These are phyloP conservation scores for Curvularia verruculosa DNA, from an alignment of 2,329 filamentous ascomycete genomes.

Conservation along the genomic window DNA sequence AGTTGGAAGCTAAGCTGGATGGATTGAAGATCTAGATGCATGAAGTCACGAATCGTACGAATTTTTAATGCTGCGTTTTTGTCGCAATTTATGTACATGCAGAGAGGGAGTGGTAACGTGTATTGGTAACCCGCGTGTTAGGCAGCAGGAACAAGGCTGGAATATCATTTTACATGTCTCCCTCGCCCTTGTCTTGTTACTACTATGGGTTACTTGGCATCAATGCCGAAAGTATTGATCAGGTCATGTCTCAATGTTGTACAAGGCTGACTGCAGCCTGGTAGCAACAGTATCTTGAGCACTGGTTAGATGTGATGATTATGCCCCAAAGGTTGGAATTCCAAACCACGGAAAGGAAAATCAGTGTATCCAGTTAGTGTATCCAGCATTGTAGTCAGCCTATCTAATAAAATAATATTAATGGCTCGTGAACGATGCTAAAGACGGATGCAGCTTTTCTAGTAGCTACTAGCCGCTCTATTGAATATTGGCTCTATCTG, in stretches of 20 bases:
- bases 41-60: background rate
- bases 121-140: background rate
- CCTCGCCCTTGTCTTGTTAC: background rate
- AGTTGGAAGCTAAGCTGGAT: conserved; percentile 31
- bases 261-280: conserved; percentile 1
- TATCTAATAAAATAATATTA: no score
- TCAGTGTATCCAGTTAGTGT: no score
- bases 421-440: no score
- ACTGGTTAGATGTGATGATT: no score
- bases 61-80: background rate
- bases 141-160: background rate
- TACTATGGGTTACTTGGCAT: background rate
- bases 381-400: no score
- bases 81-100: background rate
- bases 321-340: no score
- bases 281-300: no score
- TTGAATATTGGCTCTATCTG: no score
- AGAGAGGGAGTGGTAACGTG: background rate
- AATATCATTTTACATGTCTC: background rate
- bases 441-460: no score
- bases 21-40: conserved; percentile 29
- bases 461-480: no score
- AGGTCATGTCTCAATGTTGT: background rate
- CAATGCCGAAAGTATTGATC: background rate
- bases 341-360: no score